These are phyloP conservation scores for Blastobotrys americana DNA, from an alignment of 805 yeast genomes.

Conservation along the genomic window DNA sequence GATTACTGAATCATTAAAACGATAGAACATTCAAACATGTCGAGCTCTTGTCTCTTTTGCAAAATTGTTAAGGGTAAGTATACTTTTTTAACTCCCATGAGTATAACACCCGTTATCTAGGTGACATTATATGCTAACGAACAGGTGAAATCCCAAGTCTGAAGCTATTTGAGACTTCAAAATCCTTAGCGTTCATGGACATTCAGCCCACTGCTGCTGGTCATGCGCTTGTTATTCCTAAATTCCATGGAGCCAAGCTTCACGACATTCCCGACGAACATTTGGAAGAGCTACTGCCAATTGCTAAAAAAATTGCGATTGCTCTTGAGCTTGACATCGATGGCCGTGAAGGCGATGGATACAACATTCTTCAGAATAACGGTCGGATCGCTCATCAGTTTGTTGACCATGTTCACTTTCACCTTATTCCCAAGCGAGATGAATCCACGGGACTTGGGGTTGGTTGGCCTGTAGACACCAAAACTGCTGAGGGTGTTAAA, in stretches of 20 bases:
- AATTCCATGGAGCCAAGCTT: conserved; percentile 85
- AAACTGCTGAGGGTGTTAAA: conserved; percentile 67
- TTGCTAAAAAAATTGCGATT: conserved; percentile 76
- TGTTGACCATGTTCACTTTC: conserved; percentile 96
- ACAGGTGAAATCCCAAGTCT: conserved; percentile 92
- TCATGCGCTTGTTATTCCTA: conserved; percentile 86
- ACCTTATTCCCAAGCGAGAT: conserved; percentile 83
- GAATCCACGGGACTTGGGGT: conserved; percentile 68
- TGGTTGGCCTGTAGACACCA: conserved; percentile 90
- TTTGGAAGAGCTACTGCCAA: conserved; percentile 77
- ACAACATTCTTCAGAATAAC: conserved; percentile 86
- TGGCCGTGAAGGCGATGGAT: conserved; percentile 59
- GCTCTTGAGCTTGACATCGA: conserved; percentile 51
- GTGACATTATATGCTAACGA: background rate
- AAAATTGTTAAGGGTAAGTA: conserved; percentile 76
- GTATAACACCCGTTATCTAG: background rate
- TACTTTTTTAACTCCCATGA: no score
- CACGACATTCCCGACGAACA: conserved; percentile 92
- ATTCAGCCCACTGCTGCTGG: conserved; percentile 89
- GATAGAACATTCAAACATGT: no score
- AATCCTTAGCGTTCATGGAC: conserved; percentile 75
- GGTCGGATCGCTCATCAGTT: conserved; percentile 93
- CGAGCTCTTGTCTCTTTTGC: conserved; percentile 67
- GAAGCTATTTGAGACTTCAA: conserved; percentile 80
- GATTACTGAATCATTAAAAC: no score